These are phyloP conservation scores for Wickerhamomyces sydowiorum DNA, from an alignment of 805 yeast species.

Conservation along the genomic window DNA sequence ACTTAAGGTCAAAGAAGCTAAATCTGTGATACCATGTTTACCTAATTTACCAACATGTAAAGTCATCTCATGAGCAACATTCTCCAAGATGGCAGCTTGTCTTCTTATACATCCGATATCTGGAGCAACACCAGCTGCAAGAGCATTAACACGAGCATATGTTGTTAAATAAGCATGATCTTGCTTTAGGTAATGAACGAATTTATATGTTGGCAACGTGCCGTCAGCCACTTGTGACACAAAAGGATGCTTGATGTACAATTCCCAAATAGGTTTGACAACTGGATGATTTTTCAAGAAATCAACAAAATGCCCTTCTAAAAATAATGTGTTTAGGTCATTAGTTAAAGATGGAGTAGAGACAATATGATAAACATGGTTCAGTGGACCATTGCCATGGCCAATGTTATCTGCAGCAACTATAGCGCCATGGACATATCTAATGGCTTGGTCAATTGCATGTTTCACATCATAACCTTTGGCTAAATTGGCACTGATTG, in stretches of 20 bases:
- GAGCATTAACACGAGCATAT: constrained; percentile 60
- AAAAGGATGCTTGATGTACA: constrained; percentile 58
- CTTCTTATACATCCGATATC: constrained; percentile 42
- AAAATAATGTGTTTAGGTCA: constrained; percentile 3
- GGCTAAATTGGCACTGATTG: constrained; percentile 74
- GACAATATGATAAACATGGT: constrained; percentile 46
- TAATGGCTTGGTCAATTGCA: constrained; percentile 52
- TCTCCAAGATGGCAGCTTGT: constrained; percentile 44
- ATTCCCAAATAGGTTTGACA: constrained; percentile 50
- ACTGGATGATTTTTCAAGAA: constrained; percentile 52
- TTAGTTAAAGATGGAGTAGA: constrained; percentile 4
- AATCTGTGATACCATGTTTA: constrained; percentile 37
- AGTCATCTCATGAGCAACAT: constrained; percentile 49
- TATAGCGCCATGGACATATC: constrained; percentile 64
- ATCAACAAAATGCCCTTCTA: constrained; percentile 32
- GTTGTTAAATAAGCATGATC: constrained; percentile 68
- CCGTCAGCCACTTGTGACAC: constrained; percentile 48
- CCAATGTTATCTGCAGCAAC: constrained; percentile 38
- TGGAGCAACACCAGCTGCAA: constrained; percentile 61
- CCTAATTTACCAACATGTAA: constrained; percentile 48
- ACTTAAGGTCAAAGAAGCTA: constrained; percentile 42
- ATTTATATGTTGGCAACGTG: constrained; percentile 41
- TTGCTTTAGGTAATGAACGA: constrained; percentile 46
- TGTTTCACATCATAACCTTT: constrained; percentile 37
- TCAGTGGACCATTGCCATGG: constrained; percentile 67